Base-by-base conservation (phyloP, 2,329 filamentous ascomycete species). In the Samsoniella hepiali region DNA sequence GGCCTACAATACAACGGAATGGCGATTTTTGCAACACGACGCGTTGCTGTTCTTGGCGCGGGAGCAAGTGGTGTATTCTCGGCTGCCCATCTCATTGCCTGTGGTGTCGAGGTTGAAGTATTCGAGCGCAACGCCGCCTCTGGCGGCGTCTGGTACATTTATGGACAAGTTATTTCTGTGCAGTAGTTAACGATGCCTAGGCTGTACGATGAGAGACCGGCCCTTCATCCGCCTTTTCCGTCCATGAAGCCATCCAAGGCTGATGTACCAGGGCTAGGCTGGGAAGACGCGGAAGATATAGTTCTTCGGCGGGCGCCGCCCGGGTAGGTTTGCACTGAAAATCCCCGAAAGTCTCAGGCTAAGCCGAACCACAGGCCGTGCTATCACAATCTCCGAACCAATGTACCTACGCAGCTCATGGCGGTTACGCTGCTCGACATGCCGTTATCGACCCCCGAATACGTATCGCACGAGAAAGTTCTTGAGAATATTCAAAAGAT, bases 31-130 rank as follows among this genome's bases (percentile, higher is more conserved):
- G 4, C 32, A 27, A n/a, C 8, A 2, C 32, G 31, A 13, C 50
- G 50, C 17, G 50, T 53, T 7, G 50, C 50, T 22, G 15, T 53
- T 8, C 32, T 38, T 53, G 50, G 50, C n/a, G 50, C 50, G 32
- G 50, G 50, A 36, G 50, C 50, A 5, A 53, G 50, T 38, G 50
- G 50, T 36, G n/a, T 53, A n/a, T 53, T 53, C 8, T 22, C 50
- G 4, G 32, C 50, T 8, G 32, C 50, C 32, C 50, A 53, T 36
- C 50, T 53, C 32, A 36, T 53, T 11, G 50, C 50, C 50, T 22
- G n/a, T 17, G 50, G 50, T 11, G 11, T 53, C 32, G 50, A 53
- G 32, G 50, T 53, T n/a, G 32, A 53, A 36, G 32, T 53, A 13
- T 53, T 53, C 10, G 50, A 53, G 50, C 50, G 50, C 32, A 53